These are phyloP conservation scores for Collybia mongolica DNA, from an alignment of 768 basidiomycete genomes.

Conservation along the genomic window DNA sequence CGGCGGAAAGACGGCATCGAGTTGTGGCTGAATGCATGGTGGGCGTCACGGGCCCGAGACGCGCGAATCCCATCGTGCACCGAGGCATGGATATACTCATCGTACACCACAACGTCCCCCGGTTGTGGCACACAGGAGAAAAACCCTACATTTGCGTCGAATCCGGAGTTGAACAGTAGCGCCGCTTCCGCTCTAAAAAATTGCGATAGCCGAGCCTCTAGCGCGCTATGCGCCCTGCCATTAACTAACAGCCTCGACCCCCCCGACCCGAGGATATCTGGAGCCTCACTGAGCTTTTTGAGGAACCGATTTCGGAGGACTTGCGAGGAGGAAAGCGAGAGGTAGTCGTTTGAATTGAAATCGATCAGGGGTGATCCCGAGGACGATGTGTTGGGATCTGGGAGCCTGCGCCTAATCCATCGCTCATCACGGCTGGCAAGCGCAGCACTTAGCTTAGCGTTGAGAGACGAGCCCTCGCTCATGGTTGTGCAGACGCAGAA, in stretches of 20 bases:
- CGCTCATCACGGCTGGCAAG: slow-evolving; percentile 64
- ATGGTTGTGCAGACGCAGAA: too few species aligned
- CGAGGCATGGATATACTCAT: slow-evolving; percentile 88
- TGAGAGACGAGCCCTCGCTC: slow-evolving; percentile 19
- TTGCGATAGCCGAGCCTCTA: slow-evolving; percentile 66
- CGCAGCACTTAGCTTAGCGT: slow-evolving; percentile 43
- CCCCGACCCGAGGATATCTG: slow-evolving; percentile 78
- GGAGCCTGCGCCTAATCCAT: slow-evolving; percentile 69
- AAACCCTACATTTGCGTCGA: slow-evolving; percentile 88
- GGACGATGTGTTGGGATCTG: slow-evolving; percentile 45
- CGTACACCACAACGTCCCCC: slow-evolving; percentile 76
- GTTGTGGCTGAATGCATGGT: slow-evolving; percentile 71
- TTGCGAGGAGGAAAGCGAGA: slow-evolving; percentile 69
- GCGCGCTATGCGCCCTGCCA: slow-evolving; percentile 60
- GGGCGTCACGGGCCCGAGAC: slow-evolving; percentile 42
- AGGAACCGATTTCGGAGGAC: slow-evolving; percentile 61
- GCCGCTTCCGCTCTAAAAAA: slow-evolving; percentile 67
- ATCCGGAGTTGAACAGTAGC: slow-evolving; percentile 89
- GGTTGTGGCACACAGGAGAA: slow-evolving; percentile 78
- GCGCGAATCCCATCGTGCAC: slow-evolving; percentile 90
- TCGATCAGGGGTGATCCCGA: slow-evolving; percentile 44
- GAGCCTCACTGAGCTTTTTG: slow-evolving; percentile 41
- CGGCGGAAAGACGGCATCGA: slow-evolving; percentile 48
- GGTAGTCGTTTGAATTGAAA: slow-evolving; percentile 93
- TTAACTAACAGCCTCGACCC: slow-evolving; percentile 87